Evolutionary conservation across 2,329 filamentous ascomycete genomes (phyloP).

Genomic region (Sporothrix pallida): DNA sequence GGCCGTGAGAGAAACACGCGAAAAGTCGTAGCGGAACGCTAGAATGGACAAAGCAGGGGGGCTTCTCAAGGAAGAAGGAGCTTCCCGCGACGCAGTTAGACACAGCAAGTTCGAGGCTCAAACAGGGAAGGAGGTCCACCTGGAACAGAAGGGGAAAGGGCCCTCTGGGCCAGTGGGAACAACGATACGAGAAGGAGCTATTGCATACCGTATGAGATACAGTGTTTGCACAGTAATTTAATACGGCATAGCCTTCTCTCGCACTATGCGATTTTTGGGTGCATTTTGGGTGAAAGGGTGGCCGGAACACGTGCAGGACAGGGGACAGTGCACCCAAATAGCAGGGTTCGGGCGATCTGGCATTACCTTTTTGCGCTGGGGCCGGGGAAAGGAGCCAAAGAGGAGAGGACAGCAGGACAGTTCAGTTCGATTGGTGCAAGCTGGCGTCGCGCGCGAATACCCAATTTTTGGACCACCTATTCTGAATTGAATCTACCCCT

Average conservation of each 20-base stretch:
- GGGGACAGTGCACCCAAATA: slow-evolving; percentile 13
- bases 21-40: slow-evolving; percentile 10
- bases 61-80: slow-evolving; percentile 2
- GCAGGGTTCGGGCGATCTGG: slow-evolving; percentile 37
- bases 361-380: slow-evolving; percentile 31
- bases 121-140: slow-evolving; percentile 26
- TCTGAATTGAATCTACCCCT: slow-evolving; percentile 22
- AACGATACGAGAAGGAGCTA: neutral
- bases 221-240: neutral
- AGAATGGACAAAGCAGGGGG: slow-evolving; percentile 7
- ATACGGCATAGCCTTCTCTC: neutral
- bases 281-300: neutral
- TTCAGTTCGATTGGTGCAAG: slow-evolving; percentile 12
- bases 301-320: slow-evolving; percentile 17
- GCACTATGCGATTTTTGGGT: neutral
- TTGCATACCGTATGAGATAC: neutral
- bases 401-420: neutral
- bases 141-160: slow-evolving; percentile 20
- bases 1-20: neutral
- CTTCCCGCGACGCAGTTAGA: slow-evolving; percentile 26
- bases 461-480: slow-evolving; percentile 12
- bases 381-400: neutral
- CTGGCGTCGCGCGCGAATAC: slow-evolving; percentile 23
- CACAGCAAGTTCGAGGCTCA: slow-evolving; percentile 9
- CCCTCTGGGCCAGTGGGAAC: neutral